These are phyloP conservation scores for Mangifera indica DNA, from an alignment of 345 rosid genomes.

Conservation along the genomic window DNA sequence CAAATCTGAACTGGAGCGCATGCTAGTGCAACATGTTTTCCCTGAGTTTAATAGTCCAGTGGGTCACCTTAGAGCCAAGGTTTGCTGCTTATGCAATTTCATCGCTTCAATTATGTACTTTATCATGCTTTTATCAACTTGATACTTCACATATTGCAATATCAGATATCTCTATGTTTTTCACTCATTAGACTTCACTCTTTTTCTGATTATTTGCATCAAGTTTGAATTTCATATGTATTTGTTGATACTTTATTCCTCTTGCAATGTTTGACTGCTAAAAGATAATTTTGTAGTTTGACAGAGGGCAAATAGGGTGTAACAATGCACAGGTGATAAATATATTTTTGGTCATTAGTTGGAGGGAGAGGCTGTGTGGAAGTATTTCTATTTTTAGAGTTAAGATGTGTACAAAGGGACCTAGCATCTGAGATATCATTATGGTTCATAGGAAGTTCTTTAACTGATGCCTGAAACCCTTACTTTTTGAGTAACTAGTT, in stretches of 20 bases:
- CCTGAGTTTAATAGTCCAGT: slow-evolving; percentile 92
- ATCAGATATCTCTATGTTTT: neutral
- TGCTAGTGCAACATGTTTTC: slow-evolving; percentile 96
- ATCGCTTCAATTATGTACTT: slow-evolving; percentile 13
- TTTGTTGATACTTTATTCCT: neutral
- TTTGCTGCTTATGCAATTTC: slow-evolving; percentile 28
- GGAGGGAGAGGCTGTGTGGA: too few relatives aligned
- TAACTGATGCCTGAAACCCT: too few relatives aligned
- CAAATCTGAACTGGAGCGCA: slow-evolving; percentile 85
- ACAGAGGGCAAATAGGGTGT: too few relatives aligned
- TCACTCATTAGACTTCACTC: neutral
- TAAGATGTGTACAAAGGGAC: neutral
- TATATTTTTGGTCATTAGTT: neutral
- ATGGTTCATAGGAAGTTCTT: too few relatives aligned
- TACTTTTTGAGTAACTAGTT: too few relatives aligned
- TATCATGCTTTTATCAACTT: slow-evolving; percentile 7
- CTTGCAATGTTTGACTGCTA: neutral
- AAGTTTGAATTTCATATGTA: neutral
- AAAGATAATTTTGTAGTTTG: neutral
- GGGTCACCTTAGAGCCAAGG: slow-evolving; percentile 99
- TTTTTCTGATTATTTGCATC: neutral
- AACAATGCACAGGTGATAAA: neutral
- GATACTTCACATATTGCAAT: neutral
- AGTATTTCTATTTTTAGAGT: too few relatives aligned
- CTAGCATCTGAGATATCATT: neutral